Evolutionary conservation across 163 green algal species (phyloP).

Genomic region (Chlorella variabilis): DNA sequence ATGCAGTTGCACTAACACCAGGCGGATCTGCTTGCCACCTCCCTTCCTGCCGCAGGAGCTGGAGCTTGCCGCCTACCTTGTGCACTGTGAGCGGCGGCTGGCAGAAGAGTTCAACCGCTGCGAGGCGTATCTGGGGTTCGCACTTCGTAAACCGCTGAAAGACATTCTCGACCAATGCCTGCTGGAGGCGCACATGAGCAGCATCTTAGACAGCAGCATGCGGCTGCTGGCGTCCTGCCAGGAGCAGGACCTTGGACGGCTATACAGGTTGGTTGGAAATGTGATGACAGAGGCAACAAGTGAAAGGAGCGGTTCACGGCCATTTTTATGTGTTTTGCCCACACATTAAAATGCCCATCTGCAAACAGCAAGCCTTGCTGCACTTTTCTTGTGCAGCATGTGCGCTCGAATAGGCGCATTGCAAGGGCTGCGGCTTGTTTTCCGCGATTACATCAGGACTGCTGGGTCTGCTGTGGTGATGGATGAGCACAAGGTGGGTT

Average conservation of each 20-base stretch:
- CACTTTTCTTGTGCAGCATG: conserved; percentile 29
- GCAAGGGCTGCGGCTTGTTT: conserved; percentile 76
- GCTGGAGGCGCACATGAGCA: conserved; percentile 69
- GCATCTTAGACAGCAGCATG: conserved; percentile 66
- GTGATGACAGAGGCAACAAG: too few relatives aligned
- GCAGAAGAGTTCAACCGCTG: conserved; percentile 84
- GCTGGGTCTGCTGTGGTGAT: conserved; percentile 77
- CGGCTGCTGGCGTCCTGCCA: conserved; percentile 55
- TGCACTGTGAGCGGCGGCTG: conserved; percentile 81
- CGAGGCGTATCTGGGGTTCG: conserved; percentile 83
- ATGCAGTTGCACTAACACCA: too few relatives aligned
- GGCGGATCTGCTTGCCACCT: background rate
- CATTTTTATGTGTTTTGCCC: too few relatives aligned
- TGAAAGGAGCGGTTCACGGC: too few relatives aligned
- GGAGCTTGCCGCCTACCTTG: conserved; percentile 87
- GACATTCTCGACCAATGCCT: conserved; percentile 60
- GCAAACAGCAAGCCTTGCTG: background rate
- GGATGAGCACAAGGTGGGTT: conserved; percentile 85
- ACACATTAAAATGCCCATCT: too few relatives aligned
- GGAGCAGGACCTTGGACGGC: conserved; percentile 59
- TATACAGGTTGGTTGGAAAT: conserved; percentile 62
- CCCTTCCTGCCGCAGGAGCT: conserved; percentile 34
- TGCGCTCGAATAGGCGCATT: conserved; percentile 63
- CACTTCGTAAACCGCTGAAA: conserved; percentile 77
- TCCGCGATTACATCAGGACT: conserved; percentile 78